Evolutionary conservation across 108 stramenopile species (phyloP).

Genomic region (Epithemia pelagica): DNA sequence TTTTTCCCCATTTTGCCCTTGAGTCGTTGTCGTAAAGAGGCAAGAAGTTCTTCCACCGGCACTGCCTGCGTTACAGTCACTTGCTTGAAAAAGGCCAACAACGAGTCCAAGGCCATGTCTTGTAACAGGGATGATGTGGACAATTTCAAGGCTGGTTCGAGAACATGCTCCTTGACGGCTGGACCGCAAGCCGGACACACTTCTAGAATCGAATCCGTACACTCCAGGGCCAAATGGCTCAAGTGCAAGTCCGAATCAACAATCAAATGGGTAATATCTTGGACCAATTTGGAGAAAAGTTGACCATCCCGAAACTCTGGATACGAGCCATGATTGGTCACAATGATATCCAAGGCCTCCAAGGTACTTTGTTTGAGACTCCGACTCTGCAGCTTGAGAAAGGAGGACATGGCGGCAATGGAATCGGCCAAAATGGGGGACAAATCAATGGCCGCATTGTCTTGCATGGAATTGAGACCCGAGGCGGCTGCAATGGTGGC

Average conservation of each 20-base stretch:
- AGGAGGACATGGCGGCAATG: constrained; percentile 66
- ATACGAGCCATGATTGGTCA: constrained; percentile 46
- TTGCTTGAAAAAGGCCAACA: constrained; percentile 64
- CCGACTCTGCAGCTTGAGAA: constrained; percentile 85
- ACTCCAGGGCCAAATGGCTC: constrained; percentile 48
- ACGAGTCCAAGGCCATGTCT: constrained; percentile 72
- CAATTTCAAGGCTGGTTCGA: constrained; percentile 70
- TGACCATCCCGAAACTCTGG: constrained; percentile 17
- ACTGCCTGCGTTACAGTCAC: constrained; percentile 53
- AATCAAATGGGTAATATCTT: constrained; percentile 70
- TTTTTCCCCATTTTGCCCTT: constrained; percentile 41
- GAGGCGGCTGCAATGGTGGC: constrained; percentile 57
- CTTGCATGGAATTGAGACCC: constrained; percentile 14
- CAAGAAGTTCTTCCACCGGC: constrained; percentile 61
- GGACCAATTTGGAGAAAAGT: constrained; percentile 63
- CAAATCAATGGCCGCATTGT: constrained; percentile 47
- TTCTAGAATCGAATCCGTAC: constrained; percentile 51
- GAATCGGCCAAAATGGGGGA: constrained; percentile 66
- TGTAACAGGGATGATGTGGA: constrained; percentile 88
- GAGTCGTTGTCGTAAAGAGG: constrained; percentile 42
- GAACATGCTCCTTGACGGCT: constrained; percentile 44
- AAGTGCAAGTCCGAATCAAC: constrained; percentile 90
- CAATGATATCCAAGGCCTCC: constrained; percentile 68
- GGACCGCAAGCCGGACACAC: constrained; percentile 54
- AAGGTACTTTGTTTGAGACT: constrained; percentile 78